A percentile compares a stretch with the other conserved stretches of the same genome.
These are phyloP conservation scores for Diplodia sapinea DNA, from an alignment of 2,329 filamentous ascomycete species.

Conservation along the genomic window DNA sequence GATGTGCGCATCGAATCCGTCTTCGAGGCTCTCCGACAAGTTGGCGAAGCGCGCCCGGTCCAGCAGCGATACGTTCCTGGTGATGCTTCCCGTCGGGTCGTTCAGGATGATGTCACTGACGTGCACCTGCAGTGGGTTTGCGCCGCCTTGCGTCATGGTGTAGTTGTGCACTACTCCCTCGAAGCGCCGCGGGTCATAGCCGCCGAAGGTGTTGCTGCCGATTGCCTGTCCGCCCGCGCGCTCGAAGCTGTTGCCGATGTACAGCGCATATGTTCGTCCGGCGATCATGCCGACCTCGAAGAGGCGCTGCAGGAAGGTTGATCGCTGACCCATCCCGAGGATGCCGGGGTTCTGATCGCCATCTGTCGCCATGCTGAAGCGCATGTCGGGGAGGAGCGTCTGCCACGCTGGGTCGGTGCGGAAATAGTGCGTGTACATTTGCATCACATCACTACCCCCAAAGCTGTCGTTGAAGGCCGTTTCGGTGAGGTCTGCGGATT, in stretches of 20 bases:
- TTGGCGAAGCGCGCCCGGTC: conserved; percentile 41
- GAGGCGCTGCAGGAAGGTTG: conserved; percentile 49
- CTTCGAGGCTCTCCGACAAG: conserved; percentile 40
- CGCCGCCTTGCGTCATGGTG: conserved; percentile 40
- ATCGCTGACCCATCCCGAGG: conserved; percentile 50
- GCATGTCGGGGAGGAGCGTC: conserved; percentile 45
- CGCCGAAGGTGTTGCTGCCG: conserved; percentile 52
- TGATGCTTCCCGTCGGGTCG: conserved; percentile 35
- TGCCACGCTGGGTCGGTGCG: conserved; percentile 47
- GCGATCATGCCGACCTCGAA: conserved; percentile 45
- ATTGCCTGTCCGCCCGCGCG: conserved; percentile 50
- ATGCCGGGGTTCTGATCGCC: conserved; percentile 44
- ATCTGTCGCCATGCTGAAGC: conserved; percentile 44
- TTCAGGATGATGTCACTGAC: conserved; percentile 50
- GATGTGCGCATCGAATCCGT: conserved; percentile 49
- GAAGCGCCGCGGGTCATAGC: conserved; percentile 52
- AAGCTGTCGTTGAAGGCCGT: conserved; percentile 38
- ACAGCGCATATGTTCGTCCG: conserved; percentile 51
- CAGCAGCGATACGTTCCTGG: conserved; percentile 46
- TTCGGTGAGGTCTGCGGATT: conserved; percentile 9
- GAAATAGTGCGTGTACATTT: conserved; percentile 51
- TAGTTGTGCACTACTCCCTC: conserved; percentile 44
- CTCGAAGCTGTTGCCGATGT: conserved; percentile 51
- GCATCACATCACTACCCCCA: conserved; percentile 45
- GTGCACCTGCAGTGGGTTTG: conserved; percentile 47